phyloP scores from a whole-genome alignment of 305 asterid species.

The Fraxinus latifolia region DNA sequence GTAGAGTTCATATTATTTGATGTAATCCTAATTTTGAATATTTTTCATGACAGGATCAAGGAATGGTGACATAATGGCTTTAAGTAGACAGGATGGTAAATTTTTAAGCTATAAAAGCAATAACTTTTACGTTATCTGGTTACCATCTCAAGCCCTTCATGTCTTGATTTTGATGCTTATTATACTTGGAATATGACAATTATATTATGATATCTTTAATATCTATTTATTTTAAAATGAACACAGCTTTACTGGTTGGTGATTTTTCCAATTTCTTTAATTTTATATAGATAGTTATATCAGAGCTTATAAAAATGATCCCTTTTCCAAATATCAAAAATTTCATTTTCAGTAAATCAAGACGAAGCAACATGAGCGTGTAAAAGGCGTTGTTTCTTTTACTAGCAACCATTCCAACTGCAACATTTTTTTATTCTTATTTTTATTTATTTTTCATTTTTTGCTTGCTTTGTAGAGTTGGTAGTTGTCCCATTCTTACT shows the following conservation, averaged over 20 bases:
- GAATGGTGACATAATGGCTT: slow-evolving; percentile 25
- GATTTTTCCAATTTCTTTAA: neutral
- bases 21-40: slow-evolving; percentile 7
- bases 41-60: slow-evolving; percentile 33
- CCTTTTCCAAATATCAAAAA: neutral
- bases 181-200: neutral
- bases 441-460: neutral
- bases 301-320: neutral
- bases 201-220: neutral
- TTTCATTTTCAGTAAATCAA: neutral
- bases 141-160: neutral
- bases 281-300: neutral
- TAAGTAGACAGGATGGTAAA: slow-evolving; percentile 42
- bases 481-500: neutral
- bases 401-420: neutral
- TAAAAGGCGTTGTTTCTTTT: neutral
- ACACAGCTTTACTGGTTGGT: neutral
- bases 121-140: neutral
- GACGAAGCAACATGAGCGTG: neutral
- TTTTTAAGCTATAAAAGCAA: neutral
- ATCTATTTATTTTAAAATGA: neutral
- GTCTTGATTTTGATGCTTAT: slow-evolving; percentile 1
- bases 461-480: neutral
- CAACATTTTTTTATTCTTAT: neutral
- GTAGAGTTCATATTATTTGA: neutral